phyloP scores from a whole-genome alignment of 2,329 filamentous ascomycete genomes.

The Ceratocystis colombiana region DNA sequence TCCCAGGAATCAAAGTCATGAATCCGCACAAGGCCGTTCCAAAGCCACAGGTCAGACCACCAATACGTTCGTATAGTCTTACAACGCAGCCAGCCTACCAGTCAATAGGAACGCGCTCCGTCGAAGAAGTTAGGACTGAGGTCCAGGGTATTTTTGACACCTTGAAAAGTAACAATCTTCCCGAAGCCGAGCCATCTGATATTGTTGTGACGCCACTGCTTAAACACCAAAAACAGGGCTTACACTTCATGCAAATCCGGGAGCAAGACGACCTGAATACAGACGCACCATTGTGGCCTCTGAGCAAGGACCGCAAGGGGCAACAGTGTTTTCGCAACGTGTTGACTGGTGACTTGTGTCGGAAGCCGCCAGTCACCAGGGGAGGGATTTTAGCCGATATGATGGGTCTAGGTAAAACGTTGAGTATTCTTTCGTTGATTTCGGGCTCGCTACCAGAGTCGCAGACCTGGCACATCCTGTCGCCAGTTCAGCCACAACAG shows the following conservation, averaged over 20 bases:
- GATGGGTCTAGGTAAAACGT: constrained; percentile 80
- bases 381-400: constrained; percentile 73
- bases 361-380: constrained; percentile 49
- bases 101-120: constrained; percentile 45
- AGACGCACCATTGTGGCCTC: constrained; percentile 68
- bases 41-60: constrained; percentile 35
- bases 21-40: constrained; percentile 54
- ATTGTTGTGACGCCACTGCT: constrained; percentile 60
- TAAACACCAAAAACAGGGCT: constrained; percentile 78
- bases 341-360: constrained; percentile 62
- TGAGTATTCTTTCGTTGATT: constrained; percentile 75
- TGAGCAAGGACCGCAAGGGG: constrained; percentile 41
- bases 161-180: constrained; percentile 65
- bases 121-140: constrained; percentile 77
- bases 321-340: constrained; percentile 52
- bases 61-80: constrained; percentile 32
- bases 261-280: constrained; percentile 56
- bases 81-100: constrained; percentile 27
- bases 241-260: constrained; percentile 73
- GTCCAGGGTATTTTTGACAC: constrained; percentile 82
- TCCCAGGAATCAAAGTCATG: constrained; percentile 57
- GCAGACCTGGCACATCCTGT: constrained; percentile 46
- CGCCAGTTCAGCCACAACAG: constrained; percentile 42
- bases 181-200: constrained; percentile 56
- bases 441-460: constrained; percentile 55